Conservation (phyloP, 2,329 filamentous ascomycete species). For the Paraconiothyrium brasiliense region DNA sequence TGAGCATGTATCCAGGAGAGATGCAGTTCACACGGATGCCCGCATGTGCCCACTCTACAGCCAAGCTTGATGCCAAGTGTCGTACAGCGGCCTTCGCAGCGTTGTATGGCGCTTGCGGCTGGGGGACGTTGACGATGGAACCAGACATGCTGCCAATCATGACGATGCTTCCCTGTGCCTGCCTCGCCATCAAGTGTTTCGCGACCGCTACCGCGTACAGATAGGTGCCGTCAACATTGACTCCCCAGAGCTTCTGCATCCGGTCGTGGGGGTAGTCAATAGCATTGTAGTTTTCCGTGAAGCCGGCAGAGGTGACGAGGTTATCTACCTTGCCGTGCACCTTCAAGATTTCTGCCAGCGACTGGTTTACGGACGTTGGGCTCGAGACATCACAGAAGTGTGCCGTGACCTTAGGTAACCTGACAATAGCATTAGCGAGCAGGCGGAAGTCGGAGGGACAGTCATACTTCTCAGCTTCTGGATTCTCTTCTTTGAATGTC, state of each 20-base stretch:
- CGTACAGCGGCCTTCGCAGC: conserved; percentile 91
- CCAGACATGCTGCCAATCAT: conserved; percentile 97
- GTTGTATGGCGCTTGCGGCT: conserved; percentile 93
- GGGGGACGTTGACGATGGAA: conserved; percentile 91
- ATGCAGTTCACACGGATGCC: conserved; percentile 96
- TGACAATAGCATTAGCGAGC: conserved; percentile 41
- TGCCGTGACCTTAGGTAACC: conserved; percentile 83
- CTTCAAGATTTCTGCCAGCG: conserved; percentile 74
- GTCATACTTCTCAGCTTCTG: conserved; percentile 71
- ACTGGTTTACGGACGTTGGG: conserved; percentile 77
- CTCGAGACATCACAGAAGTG: conserved; percentile 90
- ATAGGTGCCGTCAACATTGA: conserved; percentile 94
- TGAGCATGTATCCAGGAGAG: conserved; percentile 95
- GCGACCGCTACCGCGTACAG: conserved; percentile 86
- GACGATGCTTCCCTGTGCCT: conserved; percentile 83
- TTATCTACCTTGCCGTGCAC: conserved; percentile 86
- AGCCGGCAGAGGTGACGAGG: conserved; percentile 94
- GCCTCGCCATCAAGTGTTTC: conserved; percentile 85
- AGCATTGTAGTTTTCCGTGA: conserved; percentile 95
- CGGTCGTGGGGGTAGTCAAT: conserved; percentile 90
- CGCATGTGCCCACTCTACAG: conserved; percentile 90
- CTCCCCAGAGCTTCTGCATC: conserved; percentile 91
- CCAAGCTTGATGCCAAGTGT: conserved; percentile 85
- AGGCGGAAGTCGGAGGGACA: conserved; percentile 9
- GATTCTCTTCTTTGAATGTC: conserved; percentile 81